Base-by-base conservation (phyloP, 2,329 filamentous ascomycete genomes). In the Cladosporium sp. region DNA sequence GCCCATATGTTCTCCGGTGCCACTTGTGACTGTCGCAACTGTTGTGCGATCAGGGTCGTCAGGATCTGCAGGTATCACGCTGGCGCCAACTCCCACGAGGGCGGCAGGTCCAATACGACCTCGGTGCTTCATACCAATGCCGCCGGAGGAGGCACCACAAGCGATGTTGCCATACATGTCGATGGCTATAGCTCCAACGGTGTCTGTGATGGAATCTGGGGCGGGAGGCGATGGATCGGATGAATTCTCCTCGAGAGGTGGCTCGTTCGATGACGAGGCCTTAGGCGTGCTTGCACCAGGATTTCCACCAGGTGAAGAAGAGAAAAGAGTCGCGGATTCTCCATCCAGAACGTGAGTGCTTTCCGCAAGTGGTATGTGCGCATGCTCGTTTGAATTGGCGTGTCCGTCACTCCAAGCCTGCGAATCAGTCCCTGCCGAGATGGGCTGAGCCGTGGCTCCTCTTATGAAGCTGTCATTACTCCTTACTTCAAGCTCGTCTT, bases 1-100 rank as follows among this genome's bases (percentile, higher is more conserved):
- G 37, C 92, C 90, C 89, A 99, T 99, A 72, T 99, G 94, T 75
- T 99, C 94, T 50, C 94, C 94, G 2, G 94, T 99, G 28, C 94
- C 94, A 70, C 91, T 96, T 39, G 92, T 95, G 20, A 97, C 91
- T 25, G 88, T 86, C 30, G 91, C 93, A 28, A 96, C 90, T 47
- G 83, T 85, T 7, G 85, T 82, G 47, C 81, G 78, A 2, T 90
- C 85, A 6, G 83, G 78, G 69, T 97, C 92, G 30, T 84, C 81
- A 1, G 83, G 78, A 62, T 92, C 85, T 25, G 81, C 79, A 1
- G 93, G 93, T n/a, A 97, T 84, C 28, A 99, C 88, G 37, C 90
- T 89, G 19, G 92, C 93, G 58, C 94, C 94, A 55, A 97, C 85
- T 7, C 94, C 93, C 14, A 97, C 90, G 15, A 99, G 82, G 19